Evolutionary conservation across 345 rosid genomes (phyloP).

Genomic region (Brassica carinata): DNA sequence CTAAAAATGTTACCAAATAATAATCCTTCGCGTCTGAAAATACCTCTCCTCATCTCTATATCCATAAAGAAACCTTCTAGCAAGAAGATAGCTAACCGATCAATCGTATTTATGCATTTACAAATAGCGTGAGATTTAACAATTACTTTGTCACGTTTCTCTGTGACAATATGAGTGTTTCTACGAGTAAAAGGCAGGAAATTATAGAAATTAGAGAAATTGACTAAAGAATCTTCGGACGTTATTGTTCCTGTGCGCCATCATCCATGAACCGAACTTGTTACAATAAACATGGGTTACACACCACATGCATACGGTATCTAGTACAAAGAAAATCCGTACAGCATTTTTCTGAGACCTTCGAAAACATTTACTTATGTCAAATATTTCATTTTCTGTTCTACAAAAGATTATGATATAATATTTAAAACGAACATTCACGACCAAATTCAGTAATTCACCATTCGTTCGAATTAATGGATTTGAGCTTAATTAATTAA

Average conservation of each 20-base stretch:
- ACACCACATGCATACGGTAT: neutral
- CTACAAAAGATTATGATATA: neutral
- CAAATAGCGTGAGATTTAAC: neutral
- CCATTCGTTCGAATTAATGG: neutral
- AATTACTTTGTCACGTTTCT: neutral
- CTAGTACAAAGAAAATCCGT: neutral
- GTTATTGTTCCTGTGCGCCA: neutral
- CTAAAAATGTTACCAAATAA: no score
- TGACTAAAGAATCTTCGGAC: conserved; percentile 30
- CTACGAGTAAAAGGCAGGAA: conserved; percentile 7
- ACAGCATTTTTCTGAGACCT: neutral
- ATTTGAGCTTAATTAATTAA: neutral
- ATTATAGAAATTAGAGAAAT: neutral
- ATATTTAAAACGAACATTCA: neutral
- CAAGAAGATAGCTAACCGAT: no score
- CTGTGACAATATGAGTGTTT: neutral
- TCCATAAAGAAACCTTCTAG: no score
- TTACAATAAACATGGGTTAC: neutral
- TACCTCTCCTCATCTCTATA: no score
- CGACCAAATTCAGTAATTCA: neutral
- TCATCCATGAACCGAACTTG: no score
- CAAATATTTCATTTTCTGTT: neutral
- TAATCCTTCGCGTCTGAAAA: no score
- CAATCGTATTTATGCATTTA: no score
- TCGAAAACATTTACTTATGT: neutral